Evolutionary conservation across 2,329 filamentous ascomycete species (phyloP).

Genomic region (Alternaria tenuissima): DNA sequence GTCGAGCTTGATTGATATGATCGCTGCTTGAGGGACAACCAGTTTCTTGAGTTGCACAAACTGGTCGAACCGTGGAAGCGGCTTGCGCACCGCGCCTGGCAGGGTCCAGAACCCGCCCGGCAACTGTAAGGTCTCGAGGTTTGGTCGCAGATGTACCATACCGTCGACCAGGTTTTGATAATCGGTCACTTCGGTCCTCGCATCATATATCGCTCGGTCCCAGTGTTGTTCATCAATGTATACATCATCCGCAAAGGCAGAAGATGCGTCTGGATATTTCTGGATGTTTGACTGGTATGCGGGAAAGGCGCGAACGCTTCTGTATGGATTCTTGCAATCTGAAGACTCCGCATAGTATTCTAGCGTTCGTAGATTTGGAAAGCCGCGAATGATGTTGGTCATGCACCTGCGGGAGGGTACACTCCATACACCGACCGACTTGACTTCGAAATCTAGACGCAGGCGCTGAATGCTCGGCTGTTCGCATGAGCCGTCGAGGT

Average conservation of each 20-base stretch:
- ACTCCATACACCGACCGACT: slow-evolving; percentile 19
- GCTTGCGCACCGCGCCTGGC: slow-evolving; percentile 23
- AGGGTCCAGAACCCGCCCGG: slow-evolving; percentile 29
- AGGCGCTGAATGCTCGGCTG: slow-evolving; percentile 14
- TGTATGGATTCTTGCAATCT: slow-evolving; percentile 20
- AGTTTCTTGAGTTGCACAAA: slow-evolving; percentile 15
- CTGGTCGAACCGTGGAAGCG: slow-evolving; percentile 18
- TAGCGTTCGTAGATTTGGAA: slow-evolving; percentile 11
- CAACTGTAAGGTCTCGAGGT: slow-evolving; percentile 13
- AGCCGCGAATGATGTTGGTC: slow-evolving; percentile 9
- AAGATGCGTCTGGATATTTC: slow-evolving; percentile 10
- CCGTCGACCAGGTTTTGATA: slow-evolving; percentile 21
- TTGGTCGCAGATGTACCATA: slow-evolving; percentile 14
- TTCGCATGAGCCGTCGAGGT: neutral
- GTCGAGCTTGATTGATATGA: slow-evolving; percentile 23
- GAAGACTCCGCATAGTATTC: slow-evolving; percentile 24
- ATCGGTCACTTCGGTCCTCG: slow-evolving; percentile 25
- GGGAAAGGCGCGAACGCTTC: slow-evolving; percentile 21
- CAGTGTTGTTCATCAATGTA: neutral
- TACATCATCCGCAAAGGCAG: neutral
- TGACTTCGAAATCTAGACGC: slow-evolving; percentile 24
- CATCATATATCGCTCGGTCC: slow-evolving; percentile 22
- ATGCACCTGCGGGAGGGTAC: slow-evolving; percentile 4
- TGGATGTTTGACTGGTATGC: slow-evolving; percentile 26
- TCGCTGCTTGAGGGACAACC: slow-evolving; percentile 20